phyloP scores from a whole-genome alignment of 148 eudicot species.

The Cornus controversa region DNA sequence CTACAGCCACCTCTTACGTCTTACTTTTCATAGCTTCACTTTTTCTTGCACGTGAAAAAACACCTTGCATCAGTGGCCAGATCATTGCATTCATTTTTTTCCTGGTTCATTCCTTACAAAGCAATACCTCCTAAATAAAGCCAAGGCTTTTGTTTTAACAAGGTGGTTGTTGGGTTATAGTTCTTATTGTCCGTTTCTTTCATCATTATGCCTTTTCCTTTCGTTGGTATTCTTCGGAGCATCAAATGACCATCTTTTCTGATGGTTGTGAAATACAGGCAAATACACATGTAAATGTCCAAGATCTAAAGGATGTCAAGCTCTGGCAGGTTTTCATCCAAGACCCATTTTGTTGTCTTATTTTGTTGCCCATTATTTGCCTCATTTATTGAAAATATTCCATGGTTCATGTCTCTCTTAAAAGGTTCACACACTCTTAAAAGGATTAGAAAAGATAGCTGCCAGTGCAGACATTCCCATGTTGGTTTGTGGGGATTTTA shows the following conservation, averaged over 20 bases:
- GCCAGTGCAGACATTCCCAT: conserved; percentile 96
- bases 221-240: neutral
- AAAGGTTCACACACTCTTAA: conserved; percentile 91
- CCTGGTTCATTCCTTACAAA: too few species aligned
- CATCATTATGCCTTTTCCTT: neutral
- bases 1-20: too few species aligned
- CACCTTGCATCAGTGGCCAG: neutral
- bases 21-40: too few species aligned
- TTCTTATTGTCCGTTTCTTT: too few species aligned
- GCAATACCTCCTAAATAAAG: too few species aligned
- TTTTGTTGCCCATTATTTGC: neutral
- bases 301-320: conserved; percentile 89
- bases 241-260: neutral
- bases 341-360: neutral
- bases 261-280: conserved; percentile 55
- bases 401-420: conserved; percentile 5
- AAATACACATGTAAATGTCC: conserved; percentile 92
- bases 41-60: too few species aligned
- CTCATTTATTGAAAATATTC: neutral
- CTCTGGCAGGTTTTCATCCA: conserved; percentile 82
- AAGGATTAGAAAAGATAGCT: conserved; percentile 98
- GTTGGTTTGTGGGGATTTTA: conserved; percentile 98
- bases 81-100: neutral
- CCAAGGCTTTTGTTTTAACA: too few species aligned
- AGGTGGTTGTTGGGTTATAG: too few species aligned